Evolutionary conservation across 2,329 filamentous ascomycete genomes (phyloP).

Genomic region (Shiraia sp.): DNA sequence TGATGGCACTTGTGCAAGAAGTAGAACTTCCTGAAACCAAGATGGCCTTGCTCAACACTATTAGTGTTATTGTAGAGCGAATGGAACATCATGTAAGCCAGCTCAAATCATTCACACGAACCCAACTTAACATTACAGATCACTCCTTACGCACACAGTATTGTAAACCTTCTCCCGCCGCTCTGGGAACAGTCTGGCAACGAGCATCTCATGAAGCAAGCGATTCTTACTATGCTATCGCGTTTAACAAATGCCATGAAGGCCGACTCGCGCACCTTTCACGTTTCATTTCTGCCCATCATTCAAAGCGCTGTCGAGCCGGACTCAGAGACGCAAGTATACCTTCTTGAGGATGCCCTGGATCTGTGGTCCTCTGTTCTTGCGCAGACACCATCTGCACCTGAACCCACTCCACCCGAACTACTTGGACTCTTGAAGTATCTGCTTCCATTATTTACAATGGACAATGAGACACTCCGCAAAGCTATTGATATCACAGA

Average conservation of each 20-base stretch:
- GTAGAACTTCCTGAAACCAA: conserved; percentile 86
- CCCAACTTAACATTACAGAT: conserved; percentile 47
- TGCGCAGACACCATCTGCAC: conserved; percentile 57
- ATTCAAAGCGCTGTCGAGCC: conserved; percentile 79
- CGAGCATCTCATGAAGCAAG: conserved; percentile 91
- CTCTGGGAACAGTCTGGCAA: conserved; percentile 87
- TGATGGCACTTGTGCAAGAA: conserved; percentile 78
- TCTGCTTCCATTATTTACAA: conserved; percentile 53
- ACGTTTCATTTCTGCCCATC: conserved; percentile 78
- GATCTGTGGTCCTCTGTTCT: conserved; percentile 85
- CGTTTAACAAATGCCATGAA: conserved; percentile 87
- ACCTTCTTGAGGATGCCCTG: conserved; percentile 87
- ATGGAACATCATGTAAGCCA: conserved; percentile 70
- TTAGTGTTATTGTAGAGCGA: conserved; percentile 77
- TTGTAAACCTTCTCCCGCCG: conserved; percentile 77
- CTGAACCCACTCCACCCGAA: conserved; percentile 47
- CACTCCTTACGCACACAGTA: conserved; percentile 71
- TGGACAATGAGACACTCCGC: conserved; percentile 53
- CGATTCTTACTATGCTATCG: conserved; percentile 82
- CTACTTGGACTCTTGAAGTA: conserved; percentile 49
- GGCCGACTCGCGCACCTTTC: conserved; percentile 74
- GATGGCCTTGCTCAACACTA: conserved; percentile 84
- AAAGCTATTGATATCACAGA: conserved; percentile 55
- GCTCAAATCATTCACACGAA: fast-evolving
- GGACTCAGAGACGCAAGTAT: conserved; percentile 64